phyloP scores from a whole-genome alignment of 805 yeast species.

The Wickerhamiella siamensis region DNA sequence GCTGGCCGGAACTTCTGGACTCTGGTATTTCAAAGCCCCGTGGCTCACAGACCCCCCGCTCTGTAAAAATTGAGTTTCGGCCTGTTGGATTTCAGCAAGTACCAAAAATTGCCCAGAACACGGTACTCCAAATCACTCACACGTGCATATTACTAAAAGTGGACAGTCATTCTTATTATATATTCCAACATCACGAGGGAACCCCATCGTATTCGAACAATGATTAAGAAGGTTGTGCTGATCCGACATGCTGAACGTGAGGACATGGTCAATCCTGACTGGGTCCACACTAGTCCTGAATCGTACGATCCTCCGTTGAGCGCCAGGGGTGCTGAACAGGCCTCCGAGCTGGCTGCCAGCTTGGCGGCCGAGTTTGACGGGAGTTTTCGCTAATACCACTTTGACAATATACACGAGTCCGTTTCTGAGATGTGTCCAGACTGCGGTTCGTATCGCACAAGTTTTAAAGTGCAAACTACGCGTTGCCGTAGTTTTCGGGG shows the following conservation, averaged over 20 bases:
- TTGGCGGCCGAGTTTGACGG: conserved; percentile 8
- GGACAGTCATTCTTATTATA: too few relatives aligned
- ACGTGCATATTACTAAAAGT: background rate
- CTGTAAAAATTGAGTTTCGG: background rate
- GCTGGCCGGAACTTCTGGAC: background rate
- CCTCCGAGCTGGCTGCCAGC: conserved; percentile 3
- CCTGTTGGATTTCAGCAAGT: too few relatives aligned
- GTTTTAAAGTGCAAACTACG: conserved; percentile 9
- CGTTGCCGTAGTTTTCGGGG: conserved; percentile 25
- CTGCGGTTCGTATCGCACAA: conserved; percentile 21
- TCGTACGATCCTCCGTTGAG: conserved; percentile 29
- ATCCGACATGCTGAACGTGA: conserved; percentile 26
- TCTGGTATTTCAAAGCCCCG: background rate
- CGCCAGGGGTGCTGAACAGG: conserved; percentile 3
- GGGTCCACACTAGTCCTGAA: conserved; percentile 23
- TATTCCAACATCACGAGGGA: background rate
- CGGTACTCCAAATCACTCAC: background rate
- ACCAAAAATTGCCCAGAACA: background rate
- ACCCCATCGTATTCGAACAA: background rate
- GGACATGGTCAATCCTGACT: conserved; percentile 22
- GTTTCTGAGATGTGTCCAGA: conserved; percentile 27
- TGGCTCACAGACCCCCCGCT: background rate
- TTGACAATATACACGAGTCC: conserved; percentile 23
- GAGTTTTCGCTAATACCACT: conserved; percentile 3
- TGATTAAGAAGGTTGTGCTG: conserved; percentile 17